phyloP scores from a whole-genome alignment of 73 alveolate species.

The Breviolum minutum region DNA sequence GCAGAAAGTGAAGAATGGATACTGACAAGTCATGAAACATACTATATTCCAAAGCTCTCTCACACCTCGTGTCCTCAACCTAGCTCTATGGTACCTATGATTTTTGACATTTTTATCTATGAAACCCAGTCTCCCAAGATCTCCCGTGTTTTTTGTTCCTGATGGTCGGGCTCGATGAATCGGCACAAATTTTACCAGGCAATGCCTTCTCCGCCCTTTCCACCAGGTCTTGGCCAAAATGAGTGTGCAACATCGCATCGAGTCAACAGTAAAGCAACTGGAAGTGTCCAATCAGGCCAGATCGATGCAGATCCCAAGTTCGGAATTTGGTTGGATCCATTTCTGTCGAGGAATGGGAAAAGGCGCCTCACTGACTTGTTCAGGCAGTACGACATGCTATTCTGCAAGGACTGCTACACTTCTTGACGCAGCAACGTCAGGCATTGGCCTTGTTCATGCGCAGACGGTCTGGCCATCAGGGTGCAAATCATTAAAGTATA shows the following conservation, averaged over 20 bases:
- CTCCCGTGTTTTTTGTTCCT: no score
- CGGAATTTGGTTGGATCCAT: background rate
- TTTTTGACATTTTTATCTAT: no score
- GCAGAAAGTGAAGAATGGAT: background rate
- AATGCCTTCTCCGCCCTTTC: background rate
- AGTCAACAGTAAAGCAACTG: slow-evolving; percentile 23
- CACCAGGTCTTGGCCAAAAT: slow-evolving; percentile 8
- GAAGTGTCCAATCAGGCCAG: slow-evolving; percentile 4
- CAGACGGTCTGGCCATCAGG: background rate
- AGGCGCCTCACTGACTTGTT: background rate
- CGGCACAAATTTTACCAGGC: no score
- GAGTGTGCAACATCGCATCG: slow-evolving; percentile 34
- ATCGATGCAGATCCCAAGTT: no score
- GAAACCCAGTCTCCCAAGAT: no score
- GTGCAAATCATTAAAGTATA: no score
- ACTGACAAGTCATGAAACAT: background rate
- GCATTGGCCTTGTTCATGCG: slow-evolving; percentile 3
- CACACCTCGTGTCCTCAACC: no score
- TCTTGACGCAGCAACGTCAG: slow-evolving; percentile 50
- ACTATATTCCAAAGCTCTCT: background rate
- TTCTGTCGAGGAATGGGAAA: background rate
- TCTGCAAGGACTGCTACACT: slow-evolving; percentile 29
- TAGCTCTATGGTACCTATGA: no score
- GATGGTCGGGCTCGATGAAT: no score
- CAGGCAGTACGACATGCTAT: slow-evolving; percentile 52